Evolutionary conservation across 2,329 filamentous ascomycete genomes (phyloP), one percentile per base, ranked within the genome.

Genomic region (Fusarium sp.): DNA sequence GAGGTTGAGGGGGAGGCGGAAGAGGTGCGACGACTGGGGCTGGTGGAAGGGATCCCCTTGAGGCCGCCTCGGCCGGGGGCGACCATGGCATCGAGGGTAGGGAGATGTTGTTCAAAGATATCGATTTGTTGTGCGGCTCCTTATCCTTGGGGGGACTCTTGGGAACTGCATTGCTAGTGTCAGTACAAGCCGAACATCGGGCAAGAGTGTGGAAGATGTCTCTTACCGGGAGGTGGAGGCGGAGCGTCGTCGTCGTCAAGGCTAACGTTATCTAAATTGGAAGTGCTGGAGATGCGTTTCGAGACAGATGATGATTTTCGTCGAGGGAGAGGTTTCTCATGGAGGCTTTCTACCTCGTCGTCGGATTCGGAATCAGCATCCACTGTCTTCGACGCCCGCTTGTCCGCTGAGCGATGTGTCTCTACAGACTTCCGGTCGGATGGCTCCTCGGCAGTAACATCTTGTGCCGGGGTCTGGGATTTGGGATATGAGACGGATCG

Each of bases 41-140:
- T 73, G 77, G 83, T 74, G 77, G 84, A 79, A 74, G 76, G 25
- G 82, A 82, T 69, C 84, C 86, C 80, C 88, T 91, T 18, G 85
- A 79, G 5, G 86, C 83, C 25, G 86, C 83, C 66, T 84, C 84
- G 64, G 89, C 86, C 48, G 90, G 85, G 43, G 92, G 89, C 20
- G 90, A 91, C 92, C 92, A 94, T 68, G 92, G 91, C 83, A 94
- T 90, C 35, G 93, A 88, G 39, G 94, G 92, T 60, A 97, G 87
- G 54, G 89, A 91, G 63, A 97, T 89, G 75, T 93, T 94, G 82
- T 92, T 91, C 41, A 91, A 87, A 50, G 91, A 92, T 58, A 92
- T 84, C 59, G 89, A 88, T 81, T 89, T 91, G 61, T 87, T 87
- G 20, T 87, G 81, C 54, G 81, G 80, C 61, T 85, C 84, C 59